phyloP scores from a whole-genome alignment of 805 yeast genomes.

The Dipodascus geniculatus region DNA sequence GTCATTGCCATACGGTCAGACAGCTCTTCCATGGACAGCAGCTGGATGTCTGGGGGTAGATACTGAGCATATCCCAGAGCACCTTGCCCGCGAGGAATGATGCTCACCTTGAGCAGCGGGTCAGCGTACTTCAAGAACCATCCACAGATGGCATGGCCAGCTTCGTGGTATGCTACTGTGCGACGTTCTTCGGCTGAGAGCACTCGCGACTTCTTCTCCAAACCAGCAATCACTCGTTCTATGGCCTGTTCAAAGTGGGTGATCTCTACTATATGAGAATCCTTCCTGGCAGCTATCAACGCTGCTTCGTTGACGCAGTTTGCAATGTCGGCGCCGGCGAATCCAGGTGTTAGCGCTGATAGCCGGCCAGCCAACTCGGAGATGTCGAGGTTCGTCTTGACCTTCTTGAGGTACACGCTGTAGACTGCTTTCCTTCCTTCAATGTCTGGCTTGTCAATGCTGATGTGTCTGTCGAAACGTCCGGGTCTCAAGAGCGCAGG shows the following conservation, averaged over 20 bases:
- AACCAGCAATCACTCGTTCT: conserved; percentile 93
- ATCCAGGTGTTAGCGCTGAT: conserved; percentile 95
- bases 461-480: conserved; percentile 88
- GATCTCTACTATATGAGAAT: conserved; percentile 56
- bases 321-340: conserved; percentile 97
- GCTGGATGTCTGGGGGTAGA: conserved; percentile 82
- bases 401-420: conserved; percentile 66
- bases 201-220: conserved; percentile 79
- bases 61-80: conserved; percentile 97
- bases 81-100: conserved; percentile 94
- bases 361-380: conserved; percentile 67
- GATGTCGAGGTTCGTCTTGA: conserved; percentile 45
- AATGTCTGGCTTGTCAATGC: conserved; percentile 86
- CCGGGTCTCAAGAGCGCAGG: conserved; percentile 94
- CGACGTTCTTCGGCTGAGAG: conserved; percentile 77
- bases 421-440: conserved; percentile 92
- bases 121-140: conserved; percentile 90
- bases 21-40: conserved; percentile 66
- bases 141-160: conserved; percentile 98
- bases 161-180: conserved; percentile 95
- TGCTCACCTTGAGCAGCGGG: conserved; percentile 91
- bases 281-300: conserved; percentile 82
- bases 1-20: conserved; percentile 93
- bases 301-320: conserved; percentile 97
- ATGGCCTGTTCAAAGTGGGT: conserved; percentile 90